Percentiles rank a stretch among this genome's conserved stretches.
phyloP scores from a whole-genome alignment of 78 protist species.

The Blattamonas nauphoetae region DNA sequence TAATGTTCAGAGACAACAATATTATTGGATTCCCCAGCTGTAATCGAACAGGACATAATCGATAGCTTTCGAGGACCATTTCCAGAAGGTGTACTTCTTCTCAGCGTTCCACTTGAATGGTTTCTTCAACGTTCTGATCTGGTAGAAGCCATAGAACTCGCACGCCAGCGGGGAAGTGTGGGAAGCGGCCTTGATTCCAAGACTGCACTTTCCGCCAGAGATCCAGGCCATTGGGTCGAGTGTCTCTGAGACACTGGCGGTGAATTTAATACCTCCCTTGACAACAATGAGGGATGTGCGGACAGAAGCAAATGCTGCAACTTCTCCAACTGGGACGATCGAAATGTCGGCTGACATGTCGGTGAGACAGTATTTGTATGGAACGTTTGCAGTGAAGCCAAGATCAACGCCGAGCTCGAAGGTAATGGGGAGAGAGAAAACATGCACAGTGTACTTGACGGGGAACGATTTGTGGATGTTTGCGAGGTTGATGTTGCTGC shows the following conservation, averaged over 20 bases:
- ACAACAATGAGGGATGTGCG: background rate
- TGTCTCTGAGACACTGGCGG: background rate
- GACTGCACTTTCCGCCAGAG: background rate
- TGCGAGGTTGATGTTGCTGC: background rate
- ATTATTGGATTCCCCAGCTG: too few relatives aligned
- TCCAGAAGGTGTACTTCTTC: background rate
- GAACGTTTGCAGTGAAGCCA: background rate
- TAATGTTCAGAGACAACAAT: too few relatives aligned
- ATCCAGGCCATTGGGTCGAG: background rate
- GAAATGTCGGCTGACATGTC: background rate
- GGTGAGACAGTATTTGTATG: background rate
- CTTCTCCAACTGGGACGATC: background rate
- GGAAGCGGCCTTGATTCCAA: background rate
- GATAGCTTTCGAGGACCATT: background rate
- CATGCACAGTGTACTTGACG: background rate
- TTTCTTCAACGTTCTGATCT: background rate
- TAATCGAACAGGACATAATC: background rate
- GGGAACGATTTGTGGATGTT: background rate
- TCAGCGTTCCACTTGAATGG: background rate
- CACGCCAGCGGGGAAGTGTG: background rate
- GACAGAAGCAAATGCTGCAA: background rate
- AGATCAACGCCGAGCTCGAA: background rate
- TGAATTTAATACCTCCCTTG: background rate
- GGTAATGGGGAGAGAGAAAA: background rate
- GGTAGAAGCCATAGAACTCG: background rate